Evolutionary conservation across 805 yeast genomes (phyloP).

Genomic region (Myxozyma geophila): DNA sequence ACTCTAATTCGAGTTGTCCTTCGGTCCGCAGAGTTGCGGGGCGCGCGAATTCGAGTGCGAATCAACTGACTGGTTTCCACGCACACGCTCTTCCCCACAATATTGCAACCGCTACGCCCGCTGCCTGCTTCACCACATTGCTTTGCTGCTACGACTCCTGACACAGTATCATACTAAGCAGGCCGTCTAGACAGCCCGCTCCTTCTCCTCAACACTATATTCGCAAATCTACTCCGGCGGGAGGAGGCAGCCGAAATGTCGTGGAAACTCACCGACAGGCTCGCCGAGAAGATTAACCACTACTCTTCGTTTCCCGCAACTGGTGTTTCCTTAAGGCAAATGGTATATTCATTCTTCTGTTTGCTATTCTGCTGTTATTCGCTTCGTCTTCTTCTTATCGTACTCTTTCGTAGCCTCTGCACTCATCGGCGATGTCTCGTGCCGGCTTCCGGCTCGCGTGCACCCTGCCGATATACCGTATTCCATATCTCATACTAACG

Average conservation of each 20-base stretch:
- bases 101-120: neutral
- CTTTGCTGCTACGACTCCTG: neutral
- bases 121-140: neutral
- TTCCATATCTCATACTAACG: neutral
- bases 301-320: conserved; percentile 80
- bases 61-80: neutral
- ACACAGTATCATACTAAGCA: neutral
- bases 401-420: neutral
- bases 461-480: neutral
- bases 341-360: conserved; percentile 52
- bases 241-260: conserved; percentile 29
- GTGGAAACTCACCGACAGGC: conserved; percentile 47
- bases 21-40: neutral
- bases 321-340: conserved; percentile 80
- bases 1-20: neutral
- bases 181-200: neutral
- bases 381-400: neutral
- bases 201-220: neutral
- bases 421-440: neutral
- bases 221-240: conserved; percentile 12
- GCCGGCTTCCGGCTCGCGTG: neutral
- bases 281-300: conserved; percentile 60
- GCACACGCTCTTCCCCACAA: conserved; percentile 1
- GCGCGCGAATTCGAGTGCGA: neutral
- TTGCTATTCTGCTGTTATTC: neutral